These are phyloP conservation scores for Petunia hybrid DNA, from an alignment of 305 asterid species.

Conservation along the genomic window DNA sequence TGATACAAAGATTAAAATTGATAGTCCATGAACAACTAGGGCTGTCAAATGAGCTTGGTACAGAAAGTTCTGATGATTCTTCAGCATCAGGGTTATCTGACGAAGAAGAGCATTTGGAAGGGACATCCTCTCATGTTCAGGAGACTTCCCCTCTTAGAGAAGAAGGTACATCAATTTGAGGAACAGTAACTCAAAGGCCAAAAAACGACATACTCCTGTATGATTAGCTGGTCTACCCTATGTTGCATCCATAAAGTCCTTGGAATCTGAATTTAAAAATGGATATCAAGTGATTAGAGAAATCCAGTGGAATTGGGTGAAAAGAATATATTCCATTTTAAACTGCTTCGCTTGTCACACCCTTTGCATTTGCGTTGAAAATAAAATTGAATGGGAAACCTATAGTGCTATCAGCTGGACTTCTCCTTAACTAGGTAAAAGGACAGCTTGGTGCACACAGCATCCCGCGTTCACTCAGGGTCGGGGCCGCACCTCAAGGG, in stretches of 20 bases:
- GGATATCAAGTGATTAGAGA: slow-evolving; percentile 1
- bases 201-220: neutral
- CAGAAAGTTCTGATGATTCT: slow-evolving; percentile 53
- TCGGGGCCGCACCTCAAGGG: too few relatives aligned
- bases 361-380: neutral
- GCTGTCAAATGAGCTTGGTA: slow-evolving; percentile 44
- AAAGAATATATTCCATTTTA: neutral
- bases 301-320: slow-evolving; percentile 20
- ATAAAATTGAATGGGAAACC: slow-evolving; percentile 8
- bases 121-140: slow-evolving; percentile 49
- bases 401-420: slow-evolving; percentile 16
- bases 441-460: too few relatives aligned
- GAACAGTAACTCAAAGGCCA: neutral
- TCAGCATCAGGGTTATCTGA: slow-evolving; percentile 50
- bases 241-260: neutral
- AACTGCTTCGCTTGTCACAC: slow-evolving; percentile 7
- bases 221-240: neutral
- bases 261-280: neutral
- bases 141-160: slow-evolving; percentile 39
- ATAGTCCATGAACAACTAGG: slow-evolving; percentile 58
- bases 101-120: slow-evolving; percentile 51
- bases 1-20: slow-evolving; percentile 65
- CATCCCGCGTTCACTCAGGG: too few relatives aligned
- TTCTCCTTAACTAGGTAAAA: neutral
- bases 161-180: slow-evolving; percentile 54